Conservation (phyloP, 2,329 filamentous ascomycete genomes). For the Magnaporthales sp. region DNA sequence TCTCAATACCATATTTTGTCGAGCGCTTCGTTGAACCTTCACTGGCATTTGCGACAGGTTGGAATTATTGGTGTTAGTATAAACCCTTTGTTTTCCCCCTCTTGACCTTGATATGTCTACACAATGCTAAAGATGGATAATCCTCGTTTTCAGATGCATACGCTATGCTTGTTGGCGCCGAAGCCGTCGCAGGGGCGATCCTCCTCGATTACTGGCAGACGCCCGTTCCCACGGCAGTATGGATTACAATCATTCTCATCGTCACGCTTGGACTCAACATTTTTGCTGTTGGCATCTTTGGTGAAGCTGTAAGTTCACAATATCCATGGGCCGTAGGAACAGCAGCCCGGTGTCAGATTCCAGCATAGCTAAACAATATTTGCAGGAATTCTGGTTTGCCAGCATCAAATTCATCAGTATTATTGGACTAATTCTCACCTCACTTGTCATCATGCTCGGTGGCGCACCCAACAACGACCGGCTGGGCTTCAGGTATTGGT, state of each 20-base stretch:
- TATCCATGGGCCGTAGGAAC: not conserved
- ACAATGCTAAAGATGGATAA: slow-evolving; percentile 44
- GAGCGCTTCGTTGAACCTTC: slow-evolving; percentile 46
- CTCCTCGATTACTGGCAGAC: slow-evolving; percentile 54
- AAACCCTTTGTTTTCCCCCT: slow-evolving; percentile 11
- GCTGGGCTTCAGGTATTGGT: slow-evolving; percentile 42
- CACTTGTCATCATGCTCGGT: slow-evolving; percentile 47
- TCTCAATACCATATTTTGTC: slow-evolving; percentile 46
- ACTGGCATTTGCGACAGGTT: slow-evolving; percentile 47
- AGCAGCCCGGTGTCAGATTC: not conserved
- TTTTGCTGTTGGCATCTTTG: slow-evolving; percentile 47
- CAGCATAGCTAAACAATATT: not conserved
- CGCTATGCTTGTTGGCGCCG: slow-evolving; percentile 43
- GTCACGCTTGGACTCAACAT: slow-evolving; percentile 48
- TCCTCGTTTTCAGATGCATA: slow-evolving; percentile 45
- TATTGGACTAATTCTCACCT: slow-evolving; percentile 46
- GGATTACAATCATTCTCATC: slow-evolving; percentile 48
- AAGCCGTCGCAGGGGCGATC: slow-evolving; percentile 54
- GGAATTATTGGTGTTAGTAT: slow-evolving; percentile 52
- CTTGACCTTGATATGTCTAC: slow-evolving; percentile 50
- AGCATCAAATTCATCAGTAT: slow-evolving; percentile 53
- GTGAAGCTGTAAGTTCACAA: slow-evolving; percentile 31
- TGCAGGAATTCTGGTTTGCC: slow-evolving; percentile 48
- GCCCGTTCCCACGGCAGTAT: slow-evolving; percentile 42
- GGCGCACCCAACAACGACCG: slow-evolving; percentile 41